Conservation (phyloP, 2,329 filamentous ascomycete genomes). For the Monascus ruber region DNA sequence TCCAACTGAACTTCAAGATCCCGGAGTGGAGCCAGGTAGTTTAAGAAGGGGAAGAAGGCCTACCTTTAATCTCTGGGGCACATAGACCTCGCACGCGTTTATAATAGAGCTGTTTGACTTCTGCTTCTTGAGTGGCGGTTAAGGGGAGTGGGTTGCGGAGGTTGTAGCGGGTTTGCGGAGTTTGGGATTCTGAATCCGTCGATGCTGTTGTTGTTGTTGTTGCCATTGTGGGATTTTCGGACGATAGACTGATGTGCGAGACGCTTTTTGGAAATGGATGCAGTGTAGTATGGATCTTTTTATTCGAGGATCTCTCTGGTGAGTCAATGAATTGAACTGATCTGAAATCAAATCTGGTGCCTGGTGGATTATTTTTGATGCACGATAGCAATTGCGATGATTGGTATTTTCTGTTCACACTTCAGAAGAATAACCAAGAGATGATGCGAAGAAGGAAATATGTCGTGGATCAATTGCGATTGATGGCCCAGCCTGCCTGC, state of each 20-base stretch:
- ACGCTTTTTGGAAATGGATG: background rate
- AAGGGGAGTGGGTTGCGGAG: slow-evolving; percentile 69
- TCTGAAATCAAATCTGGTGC: too few relatives aligned
- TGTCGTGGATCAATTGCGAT: too few relatives aligned
- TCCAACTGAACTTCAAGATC: too few relatives aligned
- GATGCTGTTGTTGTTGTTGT: slow-evolving; percentile 6
- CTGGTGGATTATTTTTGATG: too few relatives aligned
- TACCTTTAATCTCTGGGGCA: slow-evolving; percentile 66
- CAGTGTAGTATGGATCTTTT: background rate
- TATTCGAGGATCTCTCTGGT: too few relatives aligned
- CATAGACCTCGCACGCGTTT: slow-evolving; percentile 67
- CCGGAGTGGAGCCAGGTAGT: background rate
- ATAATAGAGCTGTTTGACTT: slow-evolving; percentile 72
- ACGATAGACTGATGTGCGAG: background rate
- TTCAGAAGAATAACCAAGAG: too few relatives aligned
- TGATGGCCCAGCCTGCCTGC: too few relatives aligned
- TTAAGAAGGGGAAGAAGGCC: background rate
- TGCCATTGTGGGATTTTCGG: slow-evolving; percentile 12
- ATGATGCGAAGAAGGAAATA: too few relatives aligned
- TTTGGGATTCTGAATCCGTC: slow-evolving; percentile 12
- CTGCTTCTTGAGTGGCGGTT: slow-evolving; percentile 67
- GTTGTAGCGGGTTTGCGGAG: slow-evolving; percentile 10
- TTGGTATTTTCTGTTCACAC: too few relatives aligned
- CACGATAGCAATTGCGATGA: too few relatives aligned
- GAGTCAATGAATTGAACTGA: background rate